phyloP scores from a whole-genome alignment of 805 yeast species.

The Lachancea lanzarotensis region DNA sequence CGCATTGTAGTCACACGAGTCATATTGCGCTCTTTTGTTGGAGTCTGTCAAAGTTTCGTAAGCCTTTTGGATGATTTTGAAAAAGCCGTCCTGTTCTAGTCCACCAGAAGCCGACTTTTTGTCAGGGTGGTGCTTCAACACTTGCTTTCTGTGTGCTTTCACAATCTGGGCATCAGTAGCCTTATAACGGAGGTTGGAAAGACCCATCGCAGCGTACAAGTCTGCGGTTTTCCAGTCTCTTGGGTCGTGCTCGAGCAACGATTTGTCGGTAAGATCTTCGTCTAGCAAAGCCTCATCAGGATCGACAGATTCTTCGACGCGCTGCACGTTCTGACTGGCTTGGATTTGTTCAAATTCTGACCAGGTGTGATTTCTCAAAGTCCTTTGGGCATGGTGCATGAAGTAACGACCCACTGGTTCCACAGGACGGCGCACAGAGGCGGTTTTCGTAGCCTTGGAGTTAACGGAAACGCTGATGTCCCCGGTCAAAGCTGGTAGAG shows the following conservation, averaged over 20 bases:
- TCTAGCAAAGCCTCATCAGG: constrained; percentile 48
- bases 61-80: constrained; percentile 97
- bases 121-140: constrained; percentile 95
- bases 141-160: constrained; percentile 95
- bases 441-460: constrained; percentile 44
- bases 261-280: constrained; percentile 64
- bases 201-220: constrained; percentile 91
- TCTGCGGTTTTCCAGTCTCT: constrained; percentile 98
- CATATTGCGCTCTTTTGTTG: constrained; percentile 83
- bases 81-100: constrained; percentile 89
- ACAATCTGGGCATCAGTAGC: constrained; percentile 92
- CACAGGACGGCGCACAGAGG: constrained; percentile 68
- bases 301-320: constrained; percentile 56
- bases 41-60: constrained; percentile 85
- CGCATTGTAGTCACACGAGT: constrained; percentile 88
- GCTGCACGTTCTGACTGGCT: constrained; percentile 78
- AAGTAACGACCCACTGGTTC: constrained; percentile 97
- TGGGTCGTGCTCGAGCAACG: constrained; percentile 82
- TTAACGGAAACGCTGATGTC: constrained; percentile 47
- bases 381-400: constrained; percentile 93
- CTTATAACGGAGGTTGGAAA: constrained; percentile 80
- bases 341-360: constrained; percentile 92
- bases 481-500: constrained; percentile 49
- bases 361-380: constrained; percentile 96
- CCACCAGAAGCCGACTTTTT: constrained; percentile 83